Base-by-base conservation (phyloP, 148 eudicot species). In the Diospyros lotus region DNA sequence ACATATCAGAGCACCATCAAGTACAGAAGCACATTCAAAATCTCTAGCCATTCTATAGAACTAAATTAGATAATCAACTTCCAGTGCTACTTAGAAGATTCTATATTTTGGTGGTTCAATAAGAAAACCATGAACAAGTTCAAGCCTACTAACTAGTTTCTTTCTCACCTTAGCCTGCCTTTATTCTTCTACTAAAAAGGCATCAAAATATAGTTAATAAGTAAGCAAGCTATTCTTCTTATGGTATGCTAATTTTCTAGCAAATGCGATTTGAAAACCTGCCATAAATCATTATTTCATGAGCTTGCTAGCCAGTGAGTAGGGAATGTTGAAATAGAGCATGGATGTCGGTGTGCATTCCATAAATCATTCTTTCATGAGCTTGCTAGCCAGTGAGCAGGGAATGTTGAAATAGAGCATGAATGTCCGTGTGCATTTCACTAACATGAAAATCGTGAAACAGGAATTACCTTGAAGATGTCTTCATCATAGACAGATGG, bases 401-500 rank as follows among this genome's bases (percentile, higher is more conserved):
- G 28, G 28, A 28, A 28, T 66, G 53, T 66, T 9, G n/a, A n/a
- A 67, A 46, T 18, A 46, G 7, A n/a, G 55, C 40, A 67, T 40
- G 52, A 52, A 52, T 68, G n/a, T 28, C 3, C 4, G 54, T 8
- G 3, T 10, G 68, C 12, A 44, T 48, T 18, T 50, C 73, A 40
- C 11, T 39, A 18, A 12, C 69, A 66, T 65, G 51, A 41, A 45
- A 17, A 46, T 45, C n/a, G 69, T 15, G 7, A 17, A 17, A 66
- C 4, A 68, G 0, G 17, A 59, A 45, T 54, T 42, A 94, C 98
- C 97, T 94, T 83, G 74, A 94, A 94, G 78, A 92, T 92, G 9
- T 85, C 79, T 81, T 94, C 98, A 67, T 94, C 98, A 69, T 94
- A 94, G 68, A 92, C 88, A 12, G 88, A 83, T 10, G 96, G 97